Conservation (phyloP, 129 eudicot species). For the Escallonia herrerae region DNA sequence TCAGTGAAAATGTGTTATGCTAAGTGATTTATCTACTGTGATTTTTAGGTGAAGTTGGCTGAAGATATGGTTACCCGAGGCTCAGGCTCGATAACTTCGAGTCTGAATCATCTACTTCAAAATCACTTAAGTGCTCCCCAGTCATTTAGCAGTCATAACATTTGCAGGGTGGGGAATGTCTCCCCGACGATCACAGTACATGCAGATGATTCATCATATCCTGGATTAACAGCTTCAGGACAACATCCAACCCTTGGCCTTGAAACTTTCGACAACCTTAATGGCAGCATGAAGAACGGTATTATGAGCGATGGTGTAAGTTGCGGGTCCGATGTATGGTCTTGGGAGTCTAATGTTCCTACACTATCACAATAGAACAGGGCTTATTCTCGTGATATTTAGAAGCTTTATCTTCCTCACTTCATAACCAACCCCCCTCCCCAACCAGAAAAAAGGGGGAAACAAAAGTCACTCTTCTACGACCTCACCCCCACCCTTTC, state of each 20-base stretch:
- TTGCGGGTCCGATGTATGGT: slow-evolving; percentile 50
- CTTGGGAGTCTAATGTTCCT: slow-evolving; percentile 40
- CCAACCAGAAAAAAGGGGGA: too few species aligned
- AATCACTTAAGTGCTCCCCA: slow-evolving; percentile 57
- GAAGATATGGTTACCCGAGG: slow-evolving; percentile 90
- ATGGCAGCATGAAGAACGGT: slow-evolving; percentile 35
- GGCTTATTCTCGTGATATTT: background rate
- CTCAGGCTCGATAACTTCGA: slow-evolving; percentile 75
- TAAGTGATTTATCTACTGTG: background rate
- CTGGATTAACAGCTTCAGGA: slow-evolving; percentile 32
- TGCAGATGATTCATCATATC: slow-evolving; percentile 34
- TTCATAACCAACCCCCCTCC: too few species aligned
- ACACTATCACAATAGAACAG: slow-evolving; percentile 29
- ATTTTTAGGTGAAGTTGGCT: slow-evolving; percentile 81
- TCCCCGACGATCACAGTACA: slow-evolving; percentile 50
- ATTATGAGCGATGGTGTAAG: slow-evolving; percentile 38
- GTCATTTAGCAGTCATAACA: slow-evolving; percentile 29
- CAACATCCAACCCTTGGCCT: slow-evolving; percentile 38
- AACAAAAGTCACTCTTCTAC: too few species aligned
- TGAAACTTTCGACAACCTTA: slow-evolving; percentile 22
- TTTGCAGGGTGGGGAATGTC: slow-evolving; percentile 40
- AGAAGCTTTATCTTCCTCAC: too few species aligned
- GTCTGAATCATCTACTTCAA: slow-evolving; percentile 71
- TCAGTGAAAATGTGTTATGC: background rate
- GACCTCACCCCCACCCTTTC: too few species aligned